A percentile compares a stretch with the other conserved stretches of the same genome.
Evolutionary conservation across 305 asterid species (phyloP).

Genomic region (Plantago coronopus): DNA sequence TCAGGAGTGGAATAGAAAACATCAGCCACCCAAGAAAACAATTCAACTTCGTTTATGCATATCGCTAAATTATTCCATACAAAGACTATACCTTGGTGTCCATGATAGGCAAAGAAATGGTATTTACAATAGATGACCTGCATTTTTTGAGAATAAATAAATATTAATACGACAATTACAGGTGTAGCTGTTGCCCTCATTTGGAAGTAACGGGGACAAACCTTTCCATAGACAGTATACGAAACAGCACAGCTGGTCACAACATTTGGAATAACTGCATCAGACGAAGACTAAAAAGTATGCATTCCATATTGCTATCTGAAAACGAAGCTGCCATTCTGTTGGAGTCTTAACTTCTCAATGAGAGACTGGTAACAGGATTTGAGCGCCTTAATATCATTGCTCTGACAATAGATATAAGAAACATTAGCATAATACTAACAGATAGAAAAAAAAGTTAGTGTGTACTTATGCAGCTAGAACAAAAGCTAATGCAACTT

Average conservation of each 20-base stretch:
- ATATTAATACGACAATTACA: conserved; percentile 8
- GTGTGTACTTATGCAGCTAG: neutral
- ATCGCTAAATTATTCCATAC: conserved; percentile 9
- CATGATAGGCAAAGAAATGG: conserved; percentile 27
- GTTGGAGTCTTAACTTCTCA: conserved; percentile 75
- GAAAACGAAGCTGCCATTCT: conserved; percentile 78
- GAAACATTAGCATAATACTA: neutral
- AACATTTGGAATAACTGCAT: conserved; percentile 19
- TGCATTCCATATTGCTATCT: conserved; percentile 44
- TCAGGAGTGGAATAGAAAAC: conserved; percentile 5
- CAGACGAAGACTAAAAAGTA: conserved; percentile 17
- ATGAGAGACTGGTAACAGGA: conserved; percentile 75
- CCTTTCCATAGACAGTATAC: conserved; percentile 32
- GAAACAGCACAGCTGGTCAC: conserved; percentile 31
- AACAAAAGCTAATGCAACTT: neutral
- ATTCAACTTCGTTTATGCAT: neutral
- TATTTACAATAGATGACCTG: conserved; percentile 71
- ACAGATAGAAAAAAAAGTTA: neutral
- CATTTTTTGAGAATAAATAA: conserved; percentile 20
- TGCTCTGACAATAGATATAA: conserved; percentile 44
- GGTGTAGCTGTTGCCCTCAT: neutral
- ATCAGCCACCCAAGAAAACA: conserved; percentile 11
- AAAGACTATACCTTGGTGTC: conserved; percentile 44
- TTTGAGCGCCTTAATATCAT: conserved; percentile 67
- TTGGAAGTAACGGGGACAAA: conserved; percentile 21